Evolutionary conservation across 1,139 yeast genomes (phyloP).

Genomic region (Yamadazyma kanchanaburiensis): DNA sequence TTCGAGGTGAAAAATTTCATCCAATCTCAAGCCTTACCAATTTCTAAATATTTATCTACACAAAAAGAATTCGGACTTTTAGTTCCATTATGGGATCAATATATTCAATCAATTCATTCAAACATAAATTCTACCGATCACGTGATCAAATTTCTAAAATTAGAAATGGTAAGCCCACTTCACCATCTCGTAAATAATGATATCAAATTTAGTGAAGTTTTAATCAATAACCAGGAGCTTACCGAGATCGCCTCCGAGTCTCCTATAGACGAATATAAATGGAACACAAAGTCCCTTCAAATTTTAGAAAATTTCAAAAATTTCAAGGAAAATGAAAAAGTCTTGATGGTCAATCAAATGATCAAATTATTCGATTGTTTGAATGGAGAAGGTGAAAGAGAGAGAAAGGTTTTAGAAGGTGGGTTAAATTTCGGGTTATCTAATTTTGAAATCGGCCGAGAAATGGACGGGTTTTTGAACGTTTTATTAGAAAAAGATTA

Average conservation of each 20-base stretch:
- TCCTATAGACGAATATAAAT: slow-evolving; percentile 42
- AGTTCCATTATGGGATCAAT: slow-evolving; percentile 55
- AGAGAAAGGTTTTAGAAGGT: slow-evolving; percentile 51
- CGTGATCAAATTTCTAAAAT: slow-evolving; percentile 49
- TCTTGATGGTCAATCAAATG: slow-evolving; percentile 64
- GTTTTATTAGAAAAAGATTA: slow-evolving; percentile 26
- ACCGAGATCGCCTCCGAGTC: slow-evolving; percentile 27
- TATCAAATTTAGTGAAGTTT: slow-evolving; percentile 43
- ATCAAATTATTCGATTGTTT: slow-evolving; percentile 66
- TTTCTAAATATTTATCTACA: slow-evolving; percentile 18
- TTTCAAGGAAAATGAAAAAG: slow-evolving; percentile 66
- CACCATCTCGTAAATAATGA: slow-evolving; percentile 51
- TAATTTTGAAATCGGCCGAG: slow-evolving; percentile 35
- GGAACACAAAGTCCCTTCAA: slow-evolving; percentile 80
- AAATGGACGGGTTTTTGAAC: slow-evolving; percentile 37
- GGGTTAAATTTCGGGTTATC: slow-evolving; percentile 63
- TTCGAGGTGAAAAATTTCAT: slow-evolving; percentile 49
- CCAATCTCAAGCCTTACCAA: slow-evolving; percentile 22
- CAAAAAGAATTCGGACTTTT: slow-evolving; percentile 52
- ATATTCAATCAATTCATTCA: slow-evolving; percentile 48
- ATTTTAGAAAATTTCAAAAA: slow-evolving; percentile 74
- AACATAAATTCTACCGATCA: slow-evolving; percentile 54
- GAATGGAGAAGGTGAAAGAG: slow-evolving; percentile 35
- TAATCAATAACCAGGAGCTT: slow-evolving; percentile 41
- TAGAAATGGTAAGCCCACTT: slow-evolving; percentile 56